Evolutionary conservation across 2,329 filamentous ascomycete species (phyloP), one percentile per base, ranked within the genome.

Genomic region (Colletotrichum higginsianum): DNA sequence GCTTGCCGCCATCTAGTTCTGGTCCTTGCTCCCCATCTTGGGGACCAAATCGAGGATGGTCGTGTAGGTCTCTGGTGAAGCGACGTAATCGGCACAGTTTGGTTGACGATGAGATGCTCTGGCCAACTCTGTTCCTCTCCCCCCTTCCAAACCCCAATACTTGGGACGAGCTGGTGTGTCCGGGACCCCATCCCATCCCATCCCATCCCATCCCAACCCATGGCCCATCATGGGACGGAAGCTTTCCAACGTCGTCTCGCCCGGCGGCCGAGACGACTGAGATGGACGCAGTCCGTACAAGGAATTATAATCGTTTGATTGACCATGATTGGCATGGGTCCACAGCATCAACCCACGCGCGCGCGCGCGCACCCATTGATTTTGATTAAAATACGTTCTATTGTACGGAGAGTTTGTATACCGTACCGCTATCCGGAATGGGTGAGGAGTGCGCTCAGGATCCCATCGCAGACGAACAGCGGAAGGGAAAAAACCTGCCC

Each of bases 1-100:
- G 62, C 62, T 61, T 49, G 49, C 47, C 56, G 35, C 40, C 56
- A 66, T 66, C 67, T 69, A 53, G 35, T 71, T 55, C 30, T 58
- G 62, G 49, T 26, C 44, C 57, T 67, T 57, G 50, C 56, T 42
- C 40, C 47, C 47, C 35, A 21, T 63, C 21, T 38, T 47, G 61
- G 47, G 44, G 56, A 40, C 47, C 46, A 66, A 49, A 67, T 61
- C 15, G 47, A 67, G 56, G 55, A 67, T 67, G 57, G 52, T 11
- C 13, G 55, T 26, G 23, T 60, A 38, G 42, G 26, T 53, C 52
- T 53, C 35, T 57, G 44, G 64, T n/a, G 23, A 58, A 49, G 46
- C 50, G 38, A 63, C 46, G 52, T 63, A 60, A 63, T 62, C 44
- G 16, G 55, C 38, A 53, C 46, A 38, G 38, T 40, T 62, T 21